These are phyloP conservation scores for Lasiodiplodia sp. DNA, from an alignment of 2,329 filamentous ascomycete species.

Conservation along the genomic window DNA sequence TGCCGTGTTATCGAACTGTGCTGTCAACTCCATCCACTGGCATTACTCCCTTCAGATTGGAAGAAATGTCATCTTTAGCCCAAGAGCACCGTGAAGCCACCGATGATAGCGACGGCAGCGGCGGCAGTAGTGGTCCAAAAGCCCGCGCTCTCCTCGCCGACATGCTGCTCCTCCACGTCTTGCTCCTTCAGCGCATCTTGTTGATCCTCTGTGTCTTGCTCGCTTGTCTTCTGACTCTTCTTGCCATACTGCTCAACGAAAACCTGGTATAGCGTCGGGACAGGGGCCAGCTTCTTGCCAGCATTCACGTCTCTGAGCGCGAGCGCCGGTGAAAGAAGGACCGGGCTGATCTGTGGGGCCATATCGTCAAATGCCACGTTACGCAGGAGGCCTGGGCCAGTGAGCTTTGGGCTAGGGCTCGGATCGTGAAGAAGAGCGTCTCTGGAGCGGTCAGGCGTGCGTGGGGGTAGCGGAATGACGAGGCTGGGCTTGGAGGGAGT, in stretches of 20 bases:
- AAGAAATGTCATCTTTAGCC: neutral
- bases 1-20: neutral
- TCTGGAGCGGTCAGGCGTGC: neutral
- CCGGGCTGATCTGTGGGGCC: neutral
- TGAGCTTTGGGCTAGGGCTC: conserved; percentile 1
- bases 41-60: neutral
- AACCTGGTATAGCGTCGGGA: neutral
- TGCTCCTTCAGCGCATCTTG: neutral
- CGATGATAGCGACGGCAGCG: neutral
- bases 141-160: neutral
- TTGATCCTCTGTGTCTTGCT: neutral
- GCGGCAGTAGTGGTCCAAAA: neutral
- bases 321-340: neutral
- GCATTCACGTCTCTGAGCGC: neutral
- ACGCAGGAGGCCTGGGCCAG: neutral
- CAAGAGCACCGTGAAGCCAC: neutral
- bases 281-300: neutral
- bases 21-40: neutral
- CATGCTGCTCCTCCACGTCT: neutral
- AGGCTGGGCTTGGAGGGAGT: neutral
- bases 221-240: neutral
- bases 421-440: neutral
- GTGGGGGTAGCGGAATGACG: neutral
- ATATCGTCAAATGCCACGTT: neutral
- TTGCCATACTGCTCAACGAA: neutral